Conservation (phyloP, 1,139 yeast genomes). For the Saccharomyces hybrid region DNA sequence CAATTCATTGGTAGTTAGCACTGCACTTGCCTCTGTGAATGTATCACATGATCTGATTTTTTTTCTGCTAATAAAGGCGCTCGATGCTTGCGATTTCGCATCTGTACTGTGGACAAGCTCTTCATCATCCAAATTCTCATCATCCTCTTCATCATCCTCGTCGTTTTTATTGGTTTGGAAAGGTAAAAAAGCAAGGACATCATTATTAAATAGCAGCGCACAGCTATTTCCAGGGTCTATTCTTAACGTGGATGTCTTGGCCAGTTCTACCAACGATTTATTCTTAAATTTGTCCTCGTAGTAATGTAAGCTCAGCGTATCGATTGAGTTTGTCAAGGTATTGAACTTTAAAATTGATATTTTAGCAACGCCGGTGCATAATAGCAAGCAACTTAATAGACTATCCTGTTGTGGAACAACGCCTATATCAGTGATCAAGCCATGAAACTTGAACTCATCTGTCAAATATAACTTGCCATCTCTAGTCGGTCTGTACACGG, state of each 20-base stretch:
- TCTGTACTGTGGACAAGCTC: slow-evolving; percentile 32
- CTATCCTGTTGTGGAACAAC: slow-evolving; percentile 45
- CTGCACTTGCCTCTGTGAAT: slow-evolving; percentile 27
- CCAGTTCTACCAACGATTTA: slow-evolving; percentile 41
- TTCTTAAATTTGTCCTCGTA: slow-evolving; percentile 65
- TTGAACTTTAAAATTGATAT: slow-evolving; percentile 74
- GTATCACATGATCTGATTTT: slow-evolving; percentile 3
- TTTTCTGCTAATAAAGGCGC: slow-evolving; percentile 22
- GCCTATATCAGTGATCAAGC: slow-evolving; percentile 55
- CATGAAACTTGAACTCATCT: slow-evolving; percentile 65
- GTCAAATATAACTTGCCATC: slow-evolving; percentile 44
- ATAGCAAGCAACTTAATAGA: slow-evolving; percentile 49
- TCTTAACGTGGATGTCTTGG: slow-evolving; percentile 43
- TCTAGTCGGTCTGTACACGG: slow-evolving; percentile 48
- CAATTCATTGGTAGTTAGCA: slow-evolving; percentile 50
- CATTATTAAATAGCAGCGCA: slow-evolving; percentile 61
- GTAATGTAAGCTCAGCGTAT: slow-evolving; percentile 76
- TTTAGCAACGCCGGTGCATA: slow-evolving; percentile 72
- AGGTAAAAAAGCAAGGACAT: slow-evolving; percentile 68
- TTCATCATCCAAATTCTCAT: slow-evolving; percentile 9
- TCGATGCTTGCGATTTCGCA: slow-evolving; percentile 21
- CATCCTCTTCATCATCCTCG: slow-evolving; percentile 7
- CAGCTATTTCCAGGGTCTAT: slow-evolving; percentile 63
- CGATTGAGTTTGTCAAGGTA: slow-evolving; percentile 40
- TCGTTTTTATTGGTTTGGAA: slow-evolving; percentile 22